Base-by-base conservation (phyloP, 2,329 filamentous ascomycete genomes). In the Corniculantispora saksenae region DNA sequence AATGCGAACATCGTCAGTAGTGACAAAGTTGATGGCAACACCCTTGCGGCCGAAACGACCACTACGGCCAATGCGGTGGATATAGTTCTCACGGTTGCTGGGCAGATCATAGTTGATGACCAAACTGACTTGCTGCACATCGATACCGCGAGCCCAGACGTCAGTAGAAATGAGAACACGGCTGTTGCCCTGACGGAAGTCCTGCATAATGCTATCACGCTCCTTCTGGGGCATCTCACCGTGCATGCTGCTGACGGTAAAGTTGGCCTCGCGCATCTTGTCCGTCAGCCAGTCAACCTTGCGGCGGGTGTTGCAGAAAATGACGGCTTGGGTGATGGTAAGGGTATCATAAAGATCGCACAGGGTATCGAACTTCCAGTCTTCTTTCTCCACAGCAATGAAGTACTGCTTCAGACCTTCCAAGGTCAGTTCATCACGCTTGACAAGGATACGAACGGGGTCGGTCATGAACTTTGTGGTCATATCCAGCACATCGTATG, bases 391-490 rank as follows among this genome's bases (percentile, higher is more conserved):
- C 23, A 98, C 95, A 1, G 95, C 95, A 73, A 99, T 98, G 77
- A 97, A 99, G 84, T 97, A 99, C 79, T 99, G 95, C 83, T 98
- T 98, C 60, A 99, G 85, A 65, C 95, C 95, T 81, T 98, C 95
- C 59, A 99, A 88, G 2, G 95, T 99, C 83, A 99, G 82, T 78
- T 99, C 95, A 79, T 98, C 95, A 89, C 94, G 94, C 88, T 98
- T 97, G 78, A 98, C 94, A 29, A 98, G 86, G 74, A 98, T 97
- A 70, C 94, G 91, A 54, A 97, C 94, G 0, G 94, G 94, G 73
- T 98, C 94, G 29, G 93, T 97, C 95, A 99, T 99, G 86, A 99
- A 99, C 80, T 98, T 98, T 71, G 94, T 98, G 38, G 95, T 99
- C 91, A 99, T 97, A 79, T 98, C 94, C 61, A 99, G 87, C 23